phyloP scores from a whole-genome alignment of 768 basidiomycete species.

The Amanita exitialis region DNA sequence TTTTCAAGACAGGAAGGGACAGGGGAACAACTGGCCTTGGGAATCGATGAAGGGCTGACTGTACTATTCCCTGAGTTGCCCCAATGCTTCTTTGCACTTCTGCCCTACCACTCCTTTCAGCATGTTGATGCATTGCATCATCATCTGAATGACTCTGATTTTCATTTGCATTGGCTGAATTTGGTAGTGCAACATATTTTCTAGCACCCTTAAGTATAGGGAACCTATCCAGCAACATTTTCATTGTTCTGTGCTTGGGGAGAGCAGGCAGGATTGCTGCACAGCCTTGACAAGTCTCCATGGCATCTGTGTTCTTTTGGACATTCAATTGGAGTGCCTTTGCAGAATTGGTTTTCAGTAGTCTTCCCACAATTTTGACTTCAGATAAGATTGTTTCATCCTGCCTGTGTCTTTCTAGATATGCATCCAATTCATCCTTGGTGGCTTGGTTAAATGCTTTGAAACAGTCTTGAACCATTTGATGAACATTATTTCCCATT shows the following conservation, averaged over 20 bases:
- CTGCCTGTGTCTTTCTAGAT: background rate
- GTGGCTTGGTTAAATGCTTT: background rate
- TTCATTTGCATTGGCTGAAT: too few relatives aligned
- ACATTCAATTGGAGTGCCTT: background rate
- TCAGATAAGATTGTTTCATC: background rate
- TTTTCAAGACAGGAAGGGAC: conserved; percentile 3
- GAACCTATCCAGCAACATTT: background rate
- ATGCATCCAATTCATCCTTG: conserved; percentile 3
- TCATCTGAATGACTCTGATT: background rate
- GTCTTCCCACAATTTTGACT: background rate
- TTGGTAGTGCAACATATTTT: conserved; percentile 2
- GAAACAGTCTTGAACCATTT: background rate
- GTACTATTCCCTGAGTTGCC: too few relatives aligned
- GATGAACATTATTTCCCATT: background rate
- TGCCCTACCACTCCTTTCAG: too few relatives aligned
- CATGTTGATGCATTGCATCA: background rate
- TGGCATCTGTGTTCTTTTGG: background rate
- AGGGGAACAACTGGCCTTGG: background rate
- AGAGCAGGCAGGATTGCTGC: background rate
- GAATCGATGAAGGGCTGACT: background rate
- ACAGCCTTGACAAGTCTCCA: background rate
- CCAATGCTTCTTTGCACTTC: too few relatives aligned
- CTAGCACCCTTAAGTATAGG: background rate
- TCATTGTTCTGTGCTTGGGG: background rate
- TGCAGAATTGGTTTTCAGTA: background rate